These are phyloP conservation scores for Athelia sp. DNA, from an alignment of 1,284 basidiomycete species.

Conservation along the genomic window DNA sequence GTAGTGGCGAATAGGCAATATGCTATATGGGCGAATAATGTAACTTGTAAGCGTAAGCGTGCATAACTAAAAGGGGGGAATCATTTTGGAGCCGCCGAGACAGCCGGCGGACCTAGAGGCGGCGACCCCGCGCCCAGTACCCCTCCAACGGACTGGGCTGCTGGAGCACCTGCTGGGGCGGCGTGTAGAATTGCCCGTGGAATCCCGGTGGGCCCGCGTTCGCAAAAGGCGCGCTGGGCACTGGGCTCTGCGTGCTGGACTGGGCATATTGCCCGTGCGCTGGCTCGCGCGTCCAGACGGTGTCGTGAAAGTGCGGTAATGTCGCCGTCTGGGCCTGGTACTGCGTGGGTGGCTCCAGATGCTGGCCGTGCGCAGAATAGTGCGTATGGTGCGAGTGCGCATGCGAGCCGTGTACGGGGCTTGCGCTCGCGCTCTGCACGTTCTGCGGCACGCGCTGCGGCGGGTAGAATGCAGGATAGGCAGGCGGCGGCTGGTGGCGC, in stretches of 20 bases:
- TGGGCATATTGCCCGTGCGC: neutral
- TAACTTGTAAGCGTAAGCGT: neutral
- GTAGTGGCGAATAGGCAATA: neutral
- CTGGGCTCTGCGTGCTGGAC: no score
- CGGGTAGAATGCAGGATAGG: slow-evolving; percentile 15
- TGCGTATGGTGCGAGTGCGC: slow-evolving; percentile 8
- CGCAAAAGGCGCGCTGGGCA: slow-evolving; percentile 71
- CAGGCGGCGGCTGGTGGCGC: slow-evolving; percentile 39
- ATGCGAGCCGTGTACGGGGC: slow-evolving; percentile 41
- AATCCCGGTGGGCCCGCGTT: slow-evolving; percentile 87
- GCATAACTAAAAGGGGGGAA: no score
- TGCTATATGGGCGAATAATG: neutral
- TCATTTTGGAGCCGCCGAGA: no score
- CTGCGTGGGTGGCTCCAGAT: no score
- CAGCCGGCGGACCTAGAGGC: neutral
- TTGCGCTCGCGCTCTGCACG: slow-evolving; percentile 54
- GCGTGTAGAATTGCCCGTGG: slow-evolving; percentile 42
- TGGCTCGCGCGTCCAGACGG: slow-evolving; percentile 36
- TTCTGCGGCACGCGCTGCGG: slow-evolving; percentile 32
- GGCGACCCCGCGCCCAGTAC: slow-evolving; percentile 28
- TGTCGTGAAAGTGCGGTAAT: slow-evolving; percentile 41
- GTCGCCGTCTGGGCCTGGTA: slow-evolving; percentile 17
- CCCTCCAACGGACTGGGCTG: slow-evolving; percentile 32
- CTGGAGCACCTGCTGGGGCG: slow-evolving; percentile 25
- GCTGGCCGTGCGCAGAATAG: no score